Evolutionary conservation across 2,329 filamentous ascomycete species (phyloP).

Genomic region (Dactylellina drechsleri): DNA sequence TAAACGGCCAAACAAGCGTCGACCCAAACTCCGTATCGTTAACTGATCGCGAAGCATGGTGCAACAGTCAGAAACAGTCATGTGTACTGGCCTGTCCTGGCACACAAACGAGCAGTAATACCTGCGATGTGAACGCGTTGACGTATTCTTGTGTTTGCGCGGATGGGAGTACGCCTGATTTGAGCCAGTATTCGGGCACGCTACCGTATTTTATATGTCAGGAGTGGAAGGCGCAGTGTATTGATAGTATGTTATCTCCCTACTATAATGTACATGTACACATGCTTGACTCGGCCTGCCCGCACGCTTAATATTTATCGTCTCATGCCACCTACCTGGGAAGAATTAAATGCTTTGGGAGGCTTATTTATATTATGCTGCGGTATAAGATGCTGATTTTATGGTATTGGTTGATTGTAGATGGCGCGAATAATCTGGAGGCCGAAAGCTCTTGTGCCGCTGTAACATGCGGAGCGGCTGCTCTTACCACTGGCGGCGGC

Average conservation of each 20-base stretch:
- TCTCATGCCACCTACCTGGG: too few species aligned
- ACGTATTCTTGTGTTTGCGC: conserved; percentile 13
- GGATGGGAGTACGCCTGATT: conserved; percentile 12
- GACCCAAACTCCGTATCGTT: conserved; percentile 22
- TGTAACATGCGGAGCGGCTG: not conserved
- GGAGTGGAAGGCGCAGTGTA: conserved; percentile 15
- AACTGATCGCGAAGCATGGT: conserved; percentile 13
- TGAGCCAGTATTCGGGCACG: conserved; percentile 12
- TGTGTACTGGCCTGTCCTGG: conserved; percentile 8
- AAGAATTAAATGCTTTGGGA: too few species aligned
- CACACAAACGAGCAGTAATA: conserved; percentile 1
- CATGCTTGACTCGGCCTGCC: too few species aligned
- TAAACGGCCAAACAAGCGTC: not conserved
- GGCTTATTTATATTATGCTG: too few species aligned
- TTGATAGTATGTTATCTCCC: conserved; percentile 15
- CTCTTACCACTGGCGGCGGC: not conserved
- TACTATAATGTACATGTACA: too few species aligned
- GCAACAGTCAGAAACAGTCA: not conserved
- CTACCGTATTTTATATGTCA: conserved; percentile 33
- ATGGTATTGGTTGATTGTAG: not conserved
- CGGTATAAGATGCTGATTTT: not conserved
- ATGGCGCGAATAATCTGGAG: not conserved
- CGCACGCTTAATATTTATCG: too few species aligned
- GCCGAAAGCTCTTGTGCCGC: not conserved
- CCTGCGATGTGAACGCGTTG: conserved; percentile 9